Percentiles rank a stretch among this genome's conserved stretches.
Conservation (phyloP, 306 rosid genomes). For the Canavalia gladiata region DNA sequence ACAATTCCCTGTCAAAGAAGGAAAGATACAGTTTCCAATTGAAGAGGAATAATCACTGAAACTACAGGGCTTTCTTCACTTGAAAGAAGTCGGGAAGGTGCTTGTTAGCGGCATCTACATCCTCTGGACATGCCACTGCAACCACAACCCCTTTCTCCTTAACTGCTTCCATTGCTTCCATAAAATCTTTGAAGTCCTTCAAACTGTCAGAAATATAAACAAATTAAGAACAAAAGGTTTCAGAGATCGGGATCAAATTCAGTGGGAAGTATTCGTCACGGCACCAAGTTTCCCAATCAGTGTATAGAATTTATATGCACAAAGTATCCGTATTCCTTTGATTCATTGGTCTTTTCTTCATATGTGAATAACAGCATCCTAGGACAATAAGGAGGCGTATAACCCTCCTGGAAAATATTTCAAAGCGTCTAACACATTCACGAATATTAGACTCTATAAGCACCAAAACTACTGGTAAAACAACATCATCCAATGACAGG, state of each 20-base stretch:
- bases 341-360: not conserved
- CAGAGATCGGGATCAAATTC: constrained; percentile 6
- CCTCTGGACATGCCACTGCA: constrained; percentile 95
- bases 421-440: constrained; percentile 16
- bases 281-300: constrained; percentile 11
- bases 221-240: constrained; percentile 7
- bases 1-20: not conserved
- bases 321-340: constrained; percentile 27
- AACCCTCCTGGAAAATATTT: constrained; percentile 1
- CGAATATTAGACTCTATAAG: not conserved
- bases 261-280: constrained; percentile 11
- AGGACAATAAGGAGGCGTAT: constrained; percentile 25
- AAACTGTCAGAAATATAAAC: constrained; percentile 58
- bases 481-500: constrained; percentile 1
- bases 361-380: constrained; percentile 25
- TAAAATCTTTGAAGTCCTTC: constrained; percentile 90
- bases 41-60: not conserved
- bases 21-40: constrained; percentile 9
- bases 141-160: constrained; percentile 88
- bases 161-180: constrained; percentile 74
- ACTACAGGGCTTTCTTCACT: constrained; percentile 82
- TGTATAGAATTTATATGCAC: constrained; percentile 39
- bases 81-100: constrained; percentile 76
- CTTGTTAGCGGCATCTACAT: constrained; percentile 78
- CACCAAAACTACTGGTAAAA: constrained; percentile 23